Conservation (phyloP, 164 flowering plant species). For the Dillenia suffruticosa region DNA sequence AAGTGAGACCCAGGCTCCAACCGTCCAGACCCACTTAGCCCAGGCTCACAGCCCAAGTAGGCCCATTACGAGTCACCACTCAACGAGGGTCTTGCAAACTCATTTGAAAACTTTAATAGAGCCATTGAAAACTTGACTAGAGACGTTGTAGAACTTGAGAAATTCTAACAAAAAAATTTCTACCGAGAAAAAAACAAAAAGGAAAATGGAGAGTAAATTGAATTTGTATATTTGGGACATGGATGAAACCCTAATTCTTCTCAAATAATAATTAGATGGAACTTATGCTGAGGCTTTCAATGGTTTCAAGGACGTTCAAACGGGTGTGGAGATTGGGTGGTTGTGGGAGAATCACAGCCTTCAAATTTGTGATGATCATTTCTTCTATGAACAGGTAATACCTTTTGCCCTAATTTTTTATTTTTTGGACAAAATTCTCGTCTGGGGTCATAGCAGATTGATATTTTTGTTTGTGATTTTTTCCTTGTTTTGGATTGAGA, state of each 20-base stretch:
- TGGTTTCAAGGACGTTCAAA: constrained; percentile 66
- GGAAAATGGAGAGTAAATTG: constrained; percentile 25
- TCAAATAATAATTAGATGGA: constrained; percentile 79
- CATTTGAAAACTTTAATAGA: too few relatives aligned
- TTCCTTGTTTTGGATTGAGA: constrained; percentile 60
- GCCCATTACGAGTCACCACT: too few relatives aligned
- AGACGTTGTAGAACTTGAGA: too few relatives aligned
- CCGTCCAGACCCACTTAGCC: too few relatives aligned
- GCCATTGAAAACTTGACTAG: too few relatives aligned
- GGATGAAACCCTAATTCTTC: constrained; percentile 94
- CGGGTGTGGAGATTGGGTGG: constrained; percentile 70
- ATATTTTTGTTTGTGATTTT: background rate
- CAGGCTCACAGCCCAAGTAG: too few relatives aligned
- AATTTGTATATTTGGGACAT: constrained; percentile 93
- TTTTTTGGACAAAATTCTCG: background rate
- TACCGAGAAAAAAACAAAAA: background rate
- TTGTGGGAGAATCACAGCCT: constrained; percentile 84
- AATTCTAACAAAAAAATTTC: too few relatives aligned
- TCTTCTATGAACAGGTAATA: constrained; percentile 82
- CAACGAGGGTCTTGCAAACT: too few relatives aligned
- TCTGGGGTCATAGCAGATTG: background rate
- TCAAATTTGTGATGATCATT: constrained; percentile 57
- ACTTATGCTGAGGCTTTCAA: constrained; percentile 65
- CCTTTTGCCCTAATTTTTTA: background rate
- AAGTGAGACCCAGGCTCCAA: too few relatives aligned